Conservation (phyloP, 305 asterid genomes). For the Fraxinus sp. region DNA sequence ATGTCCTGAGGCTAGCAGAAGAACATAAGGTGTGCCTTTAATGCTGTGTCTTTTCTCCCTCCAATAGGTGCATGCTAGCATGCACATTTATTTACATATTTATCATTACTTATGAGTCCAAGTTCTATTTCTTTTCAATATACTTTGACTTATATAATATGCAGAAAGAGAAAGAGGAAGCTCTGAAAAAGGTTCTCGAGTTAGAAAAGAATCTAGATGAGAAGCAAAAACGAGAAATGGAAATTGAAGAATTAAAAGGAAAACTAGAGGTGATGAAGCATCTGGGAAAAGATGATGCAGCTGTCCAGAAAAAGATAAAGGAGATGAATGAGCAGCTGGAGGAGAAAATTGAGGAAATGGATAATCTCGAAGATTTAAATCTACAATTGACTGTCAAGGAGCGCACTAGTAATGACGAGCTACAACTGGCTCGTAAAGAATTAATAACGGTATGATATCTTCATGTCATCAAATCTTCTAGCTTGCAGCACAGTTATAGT, state of each 20-base stretch:
- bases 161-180: slow-evolving; percentile 84
- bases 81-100: not conserved
- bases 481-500: not conserved
- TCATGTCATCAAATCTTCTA: slow-evolving; percentile 1
- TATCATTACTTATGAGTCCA: not conserved
- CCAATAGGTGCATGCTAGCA: not conserved
- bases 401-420: slow-evolving; percentile 81
- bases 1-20: slow-evolving; percentile 65
- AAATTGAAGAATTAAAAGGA: slow-evolving; percentile 68
- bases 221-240: slow-evolving; percentile 81
- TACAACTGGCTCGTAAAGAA: slow-evolving; percentile 71
- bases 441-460: slow-evolving; percentile 52
- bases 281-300: slow-evolving; percentile 73
- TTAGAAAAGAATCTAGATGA: slow-evolving; percentile 67
- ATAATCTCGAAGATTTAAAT: slow-evolving; percentile 41
- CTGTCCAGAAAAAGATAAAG: slow-evolving; percentile 60
- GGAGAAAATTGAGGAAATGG: slow-evolving; percentile 59
- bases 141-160: slow-evolving; percentile 22
- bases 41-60: slow-evolving; percentile 6
- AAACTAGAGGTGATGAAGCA: slow-evolving; percentile 76
- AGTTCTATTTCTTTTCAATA: slow-evolving; percentile 13
- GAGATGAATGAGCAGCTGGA: slow-evolving; percentile 57
- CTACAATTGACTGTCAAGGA: slow-evolving; percentile 53
- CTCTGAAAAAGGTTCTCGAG: slow-evolving; percentile 59
- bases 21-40: slow-evolving; percentile 52